A percentile compares a stretch with the other conserved stretches of the same genome.
These are phyloP conservation scores for Vitis rotundifolia DNA, from an alignment of 164 flowering plant genomes.

Conservation along the genomic window DNA sequence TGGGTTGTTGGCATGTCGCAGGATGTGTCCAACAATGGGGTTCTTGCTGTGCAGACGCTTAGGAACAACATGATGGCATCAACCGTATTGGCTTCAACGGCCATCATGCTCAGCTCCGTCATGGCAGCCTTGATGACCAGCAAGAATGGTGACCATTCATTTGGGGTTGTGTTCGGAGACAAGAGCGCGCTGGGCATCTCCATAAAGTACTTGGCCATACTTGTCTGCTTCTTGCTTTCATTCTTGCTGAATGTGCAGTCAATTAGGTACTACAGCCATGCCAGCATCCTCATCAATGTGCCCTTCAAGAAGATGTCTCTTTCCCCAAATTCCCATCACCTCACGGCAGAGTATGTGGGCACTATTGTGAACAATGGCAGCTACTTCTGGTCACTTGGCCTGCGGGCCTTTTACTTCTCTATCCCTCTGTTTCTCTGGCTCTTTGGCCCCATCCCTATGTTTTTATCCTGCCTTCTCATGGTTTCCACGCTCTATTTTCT, in stretches of 20 bases:
- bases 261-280: slow-evolving; percentile 84
- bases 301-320: slow-evolving; percentile 51
- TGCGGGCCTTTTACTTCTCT: slow-evolving; percentile 81
- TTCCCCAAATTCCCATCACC: slow-evolving; percentile 15
- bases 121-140: slow-evolving; percentile 68
- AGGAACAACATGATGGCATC: slow-evolving; percentile 97
- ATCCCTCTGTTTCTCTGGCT: slow-evolving; percentile 86
- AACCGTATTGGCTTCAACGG: slow-evolving; percentile 77
- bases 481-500: slow-evolving; percentile 28
- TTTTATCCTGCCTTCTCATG: slow-evolving; percentile 46
- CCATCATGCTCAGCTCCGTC: slow-evolving; percentile 78
- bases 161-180: slow-evolving; percentile 43
- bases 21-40: slow-evolving; percentile 71
- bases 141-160: slow-evolving; percentile 7
- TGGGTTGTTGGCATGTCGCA: slow-evolving; percentile 15
- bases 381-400: slow-evolving; percentile 83
- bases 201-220: slow-evolving; percentile 67
- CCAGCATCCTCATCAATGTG: slow-evolving; percentile 83
- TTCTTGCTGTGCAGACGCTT: slow-evolving; percentile 81
- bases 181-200: slow-evolving; percentile 47
- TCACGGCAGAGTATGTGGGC: slow-evolving; percentile 61
- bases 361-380: slow-evolving; percentile 61
- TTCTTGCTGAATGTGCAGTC: slow-evolving; percentile 83
- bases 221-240: slow-evolving; percentile 69
- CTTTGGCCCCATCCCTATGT: slow-evolving; percentile 90